Conservation (phyloP, 176 grass and related monocot species). For the Oryza meyeriana region DNA sequence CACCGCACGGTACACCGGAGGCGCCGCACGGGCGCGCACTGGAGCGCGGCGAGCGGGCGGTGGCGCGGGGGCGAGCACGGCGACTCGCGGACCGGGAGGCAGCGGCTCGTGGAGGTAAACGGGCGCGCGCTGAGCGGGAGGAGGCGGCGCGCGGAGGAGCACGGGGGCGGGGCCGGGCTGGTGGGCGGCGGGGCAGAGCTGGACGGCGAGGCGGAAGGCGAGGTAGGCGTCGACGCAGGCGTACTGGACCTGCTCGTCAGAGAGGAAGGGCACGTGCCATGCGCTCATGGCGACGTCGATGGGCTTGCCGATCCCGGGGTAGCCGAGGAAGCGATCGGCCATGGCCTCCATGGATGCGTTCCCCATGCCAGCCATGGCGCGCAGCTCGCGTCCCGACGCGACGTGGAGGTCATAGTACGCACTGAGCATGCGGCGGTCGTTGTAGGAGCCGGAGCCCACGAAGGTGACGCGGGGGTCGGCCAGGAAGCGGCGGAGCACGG, state of each 20-base stretch:
- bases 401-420: constrained; percentile 22
- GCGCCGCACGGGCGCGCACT: too few species aligned
- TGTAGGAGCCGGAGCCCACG: not conserved
- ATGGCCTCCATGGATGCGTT: constrained; percentile 44
- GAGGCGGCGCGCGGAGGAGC: not conserved
- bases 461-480: constrained; percentile 40
- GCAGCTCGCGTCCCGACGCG: not conserved
- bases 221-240: constrained; percentile 44
- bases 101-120: not conserved
- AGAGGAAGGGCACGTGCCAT: constrained; percentile 34
- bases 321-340: constrained; percentile 21
- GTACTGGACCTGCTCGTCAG: constrained; percentile 29
- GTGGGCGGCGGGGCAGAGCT: not conserved
- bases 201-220: constrained; percentile 38
- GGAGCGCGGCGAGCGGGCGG: not conserved
- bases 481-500: constrained; percentile 16
- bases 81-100: not conserved
- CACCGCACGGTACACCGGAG: not conserved
- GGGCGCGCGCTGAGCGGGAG: not conserved
- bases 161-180: not conserved
- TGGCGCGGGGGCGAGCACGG: not conserved
- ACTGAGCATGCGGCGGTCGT: constrained; percentile 26
- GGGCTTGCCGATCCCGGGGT: constrained; percentile 24
- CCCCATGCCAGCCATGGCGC: constrained; percentile 3
- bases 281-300: constrained; percentile 9